Percentiles rank a stretch among this genome's conserved stretches.
phyloP scores from a whole-genome alignment of 208 protist species.

The Tritrichomonas musculus region DNA sequence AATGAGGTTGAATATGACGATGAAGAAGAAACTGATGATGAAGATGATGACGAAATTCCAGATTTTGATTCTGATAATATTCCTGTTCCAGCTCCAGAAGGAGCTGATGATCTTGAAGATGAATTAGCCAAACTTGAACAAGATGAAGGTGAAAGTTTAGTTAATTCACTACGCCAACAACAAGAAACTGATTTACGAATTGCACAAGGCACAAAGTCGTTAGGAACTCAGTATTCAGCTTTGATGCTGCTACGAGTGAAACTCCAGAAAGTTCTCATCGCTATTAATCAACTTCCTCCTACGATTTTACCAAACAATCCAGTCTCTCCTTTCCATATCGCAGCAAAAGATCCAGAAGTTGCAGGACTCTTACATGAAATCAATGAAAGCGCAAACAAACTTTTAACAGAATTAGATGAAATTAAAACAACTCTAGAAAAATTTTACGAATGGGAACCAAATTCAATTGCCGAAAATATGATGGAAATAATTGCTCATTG shows the following conservation, averaged over 20 bases:
- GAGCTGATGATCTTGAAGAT: not conserved
- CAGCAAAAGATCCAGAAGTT: not conserved
- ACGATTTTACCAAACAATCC: not conserved
- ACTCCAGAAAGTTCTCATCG: not conserved
- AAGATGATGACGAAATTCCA: not conserved
- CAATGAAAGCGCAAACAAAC: not conserved
- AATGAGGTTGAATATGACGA: not conserved
- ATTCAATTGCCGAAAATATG: not conserved
- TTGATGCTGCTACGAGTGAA: not conserved
- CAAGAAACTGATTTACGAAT: not conserved
- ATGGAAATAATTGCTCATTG: conserved; percentile 7
- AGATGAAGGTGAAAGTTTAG: not conserved
- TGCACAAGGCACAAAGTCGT: not conserved
- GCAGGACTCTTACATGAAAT: not conserved
- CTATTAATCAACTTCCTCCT: not conserved
- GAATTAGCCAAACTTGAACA: not conserved
- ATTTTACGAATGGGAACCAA: not conserved
- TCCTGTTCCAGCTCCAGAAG: not conserved
- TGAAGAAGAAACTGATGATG: not conserved
- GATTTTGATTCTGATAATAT: not conserved
- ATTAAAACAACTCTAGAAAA: not conserved
- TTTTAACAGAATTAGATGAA: not conserved
- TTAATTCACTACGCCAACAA: not conserved
- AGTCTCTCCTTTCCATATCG: not conserved
- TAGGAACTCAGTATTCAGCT: not conserved